Evolutionary conservation across 140 eudicot genomes (phyloP).

Genomic region (Flaveria floridana): DNA sequence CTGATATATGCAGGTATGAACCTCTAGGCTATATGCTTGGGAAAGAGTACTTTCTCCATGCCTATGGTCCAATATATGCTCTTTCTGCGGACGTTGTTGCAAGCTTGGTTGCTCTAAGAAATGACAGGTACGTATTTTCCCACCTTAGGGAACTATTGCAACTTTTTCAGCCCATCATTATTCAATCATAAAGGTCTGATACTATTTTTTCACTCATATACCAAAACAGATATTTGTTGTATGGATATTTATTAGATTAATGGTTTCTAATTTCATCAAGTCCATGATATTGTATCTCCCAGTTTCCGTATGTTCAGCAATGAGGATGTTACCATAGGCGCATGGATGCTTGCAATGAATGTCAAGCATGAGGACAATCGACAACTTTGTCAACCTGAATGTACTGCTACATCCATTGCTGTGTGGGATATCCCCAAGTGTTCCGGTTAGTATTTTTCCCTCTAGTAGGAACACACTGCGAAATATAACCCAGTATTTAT

Average conservation of each 20-base stretch:
- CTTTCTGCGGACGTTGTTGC: conserved; percentile 72
- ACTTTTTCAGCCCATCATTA: neutral
- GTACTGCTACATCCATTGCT: conserved; percentile 60
- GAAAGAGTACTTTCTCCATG: conserved; percentile 68
- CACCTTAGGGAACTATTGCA: neutral
- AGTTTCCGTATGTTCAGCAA: conserved; percentile 74
- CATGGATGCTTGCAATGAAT: conserved; percentile 82
- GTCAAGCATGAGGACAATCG: conserved; percentile 63
- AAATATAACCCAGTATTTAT: neutral
- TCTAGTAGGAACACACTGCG: neutral
- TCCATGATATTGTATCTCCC: conserved; percentile 26
- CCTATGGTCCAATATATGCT: conserved; percentile 71
- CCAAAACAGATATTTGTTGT: conserved; percentile 15
- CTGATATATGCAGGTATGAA: conserved; percentile 56
- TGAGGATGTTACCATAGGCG: conserved; percentile 75
- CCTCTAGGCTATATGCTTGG: conserved; percentile 55
- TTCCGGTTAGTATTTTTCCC: conserved; percentile 46
- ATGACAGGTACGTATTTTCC: conserved; percentile 49
- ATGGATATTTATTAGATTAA: neutral
- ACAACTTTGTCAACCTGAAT: conserved; percentile 60
- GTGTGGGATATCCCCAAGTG: conserved; percentile 83
- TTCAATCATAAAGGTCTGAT: conserved; percentile 6
- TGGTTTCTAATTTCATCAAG: conserved; percentile 1
- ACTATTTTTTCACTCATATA: neutral
- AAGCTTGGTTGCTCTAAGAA: conserved; percentile 49